Base-by-base conservation (phyloP, 345 rosid species). In the Eucalyptus virginea region DNA sequence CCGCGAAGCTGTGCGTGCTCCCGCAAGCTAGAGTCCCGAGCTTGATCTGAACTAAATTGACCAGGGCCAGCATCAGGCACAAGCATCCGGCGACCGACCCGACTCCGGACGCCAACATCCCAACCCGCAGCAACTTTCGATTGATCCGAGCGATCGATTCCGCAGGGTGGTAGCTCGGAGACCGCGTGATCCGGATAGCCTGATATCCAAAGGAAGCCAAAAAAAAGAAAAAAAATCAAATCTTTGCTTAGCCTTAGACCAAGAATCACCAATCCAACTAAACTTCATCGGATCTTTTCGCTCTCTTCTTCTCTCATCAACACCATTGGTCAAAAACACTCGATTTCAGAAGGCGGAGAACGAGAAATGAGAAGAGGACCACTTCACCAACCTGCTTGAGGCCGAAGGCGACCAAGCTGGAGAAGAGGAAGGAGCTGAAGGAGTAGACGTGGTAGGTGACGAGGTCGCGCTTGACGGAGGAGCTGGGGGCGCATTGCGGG, bases 401-500 rank as follows among this genome's bases (percentile, higher is more conserved):
- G 87, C 95, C 96, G 26, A 97, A 91, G 6, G 98, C 99, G 88
- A 96, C 81, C 88, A 98, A 89, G 94, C 97, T 94, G 58, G 99
- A 96, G 95, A 96, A 96, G 54, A 98, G 95, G 91, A 97, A 97
- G 45, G 94, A 94, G 88, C 96, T 90, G 92, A 95, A 96, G 87
- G 99, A 96, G 95, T 93, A 98, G 88, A 98, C 97, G 62, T 96
- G 99, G 96, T 93, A 98, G 87, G 95, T 86, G 91, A 98, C 90
- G 86, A 96, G 94, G 90, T 96, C 93, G 89, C 94, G 95, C 2
- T 94, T 95, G 89, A 94, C 88, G 37, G 54, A 40, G 34, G 93
- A 77, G 11, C 89, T 86, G 5, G 98, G 93, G 6, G n/a, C n/a
- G 93, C 97, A 97, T 23, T 88, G 45, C 44, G 92, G 91, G 40